phyloP scores from a whole-genome alignment of 148 eudicot genomes.

The Dianthus caryophyllus region DNA sequence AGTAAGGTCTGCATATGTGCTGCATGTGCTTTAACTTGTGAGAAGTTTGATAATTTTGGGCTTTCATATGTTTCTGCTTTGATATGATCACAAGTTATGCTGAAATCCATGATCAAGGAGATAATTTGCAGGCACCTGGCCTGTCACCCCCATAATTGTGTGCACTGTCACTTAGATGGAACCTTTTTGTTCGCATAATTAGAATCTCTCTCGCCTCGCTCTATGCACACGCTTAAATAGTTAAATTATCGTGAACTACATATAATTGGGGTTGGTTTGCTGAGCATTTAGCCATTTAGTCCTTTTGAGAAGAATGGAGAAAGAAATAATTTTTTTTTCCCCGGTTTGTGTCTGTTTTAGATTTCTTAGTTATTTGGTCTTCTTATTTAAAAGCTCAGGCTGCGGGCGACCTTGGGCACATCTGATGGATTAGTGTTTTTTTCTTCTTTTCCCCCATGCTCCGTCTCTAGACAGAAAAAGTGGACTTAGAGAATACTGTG shows the following conservation, averaged over 20 bases:
- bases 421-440: background rate
- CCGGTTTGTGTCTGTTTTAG: background rate
- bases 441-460: background rate
- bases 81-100: background rate
- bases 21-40: background rate
- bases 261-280: background rate
- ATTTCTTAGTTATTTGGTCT: background rate
- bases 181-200: conserved; percentile 7
- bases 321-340: conserved; percentile 7
- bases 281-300: conserved; percentile 5
- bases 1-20: background rate
- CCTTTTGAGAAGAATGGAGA: conserved; percentile 1
- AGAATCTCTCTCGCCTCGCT: background rate
- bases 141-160: background rate
- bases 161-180: background rate
- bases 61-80: background rate
- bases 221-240: background rate
- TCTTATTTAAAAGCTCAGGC: background rate
- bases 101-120: background rate
- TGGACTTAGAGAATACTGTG: conserved; percentile 92
- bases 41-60: conserved; percentile 1
- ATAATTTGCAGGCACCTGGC: background rate
- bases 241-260: background rate
- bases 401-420: background rate
- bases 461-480: conserved; percentile 76